A percentile compares a stretch with the other conserved stretches of the same genome.
Conservation (phyloP, 2,329 filamentous ascomycete species). For the Aspergillus carbonarius region DNA sequence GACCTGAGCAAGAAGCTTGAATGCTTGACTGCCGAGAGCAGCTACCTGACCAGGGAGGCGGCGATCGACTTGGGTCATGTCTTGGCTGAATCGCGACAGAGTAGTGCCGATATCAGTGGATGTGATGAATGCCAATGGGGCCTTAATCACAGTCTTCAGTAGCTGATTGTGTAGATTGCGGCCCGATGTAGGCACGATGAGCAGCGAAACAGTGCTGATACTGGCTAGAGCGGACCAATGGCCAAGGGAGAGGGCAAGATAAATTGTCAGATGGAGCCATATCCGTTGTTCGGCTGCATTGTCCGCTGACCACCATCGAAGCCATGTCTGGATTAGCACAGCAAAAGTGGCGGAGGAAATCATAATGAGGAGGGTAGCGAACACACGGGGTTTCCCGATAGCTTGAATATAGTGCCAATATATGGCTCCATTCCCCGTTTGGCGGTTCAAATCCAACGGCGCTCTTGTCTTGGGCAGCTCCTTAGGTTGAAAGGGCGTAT, state of each 20-base stretch:
- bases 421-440: not conserved
- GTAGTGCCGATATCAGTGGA: not conserved
- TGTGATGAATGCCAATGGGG: not conserved
- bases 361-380: not conserved
- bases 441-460: not conserved
- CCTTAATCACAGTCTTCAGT: not conserved
- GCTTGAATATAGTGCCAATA: not conserved
- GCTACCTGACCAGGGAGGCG: not conserved
- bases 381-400: not conserved
- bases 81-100: not conserved
- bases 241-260: not conserved
- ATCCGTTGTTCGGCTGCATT: not conserved
- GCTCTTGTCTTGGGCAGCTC: not conserved
- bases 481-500: not conserved
- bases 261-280: not conserved
- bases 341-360: not conserved
- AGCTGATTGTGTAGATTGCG: not conserved
- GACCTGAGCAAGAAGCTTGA: not conserved
- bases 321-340: not conserved
- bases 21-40: not conserved
- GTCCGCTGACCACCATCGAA: not conserved
- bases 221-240: not conserved
- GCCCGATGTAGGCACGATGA: not conserved
- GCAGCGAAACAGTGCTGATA: not conserved
- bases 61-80: not conserved